phyloP scores from a whole-genome alignment of 768 basidiomycete genomes.

The Agaricus blazei region DNA sequence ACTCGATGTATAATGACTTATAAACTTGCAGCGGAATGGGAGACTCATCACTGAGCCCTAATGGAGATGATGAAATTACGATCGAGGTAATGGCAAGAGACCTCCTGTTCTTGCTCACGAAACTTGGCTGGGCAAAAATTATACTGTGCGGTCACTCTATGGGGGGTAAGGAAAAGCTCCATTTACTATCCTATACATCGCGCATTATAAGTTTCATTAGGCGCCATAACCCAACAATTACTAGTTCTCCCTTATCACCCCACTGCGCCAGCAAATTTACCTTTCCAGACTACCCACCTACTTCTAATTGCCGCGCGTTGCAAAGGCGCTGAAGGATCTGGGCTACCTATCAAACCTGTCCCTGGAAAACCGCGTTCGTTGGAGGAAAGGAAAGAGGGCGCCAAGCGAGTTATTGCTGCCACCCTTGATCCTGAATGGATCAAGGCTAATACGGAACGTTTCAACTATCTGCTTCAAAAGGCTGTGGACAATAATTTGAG shows the following conservation, averaged over 20 bases:
- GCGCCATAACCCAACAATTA: slow-evolving; percentile 38
- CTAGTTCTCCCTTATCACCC: slow-evolving; percentile 36
- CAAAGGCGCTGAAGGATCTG: slow-evolving; percentile 17
- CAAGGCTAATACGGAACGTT: slow-evolving; percentile 17
- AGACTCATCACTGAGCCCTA: slow-evolving; percentile 29
- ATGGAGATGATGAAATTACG: slow-evolving; percentile 31
- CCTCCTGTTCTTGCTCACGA: slow-evolving; percentile 31
- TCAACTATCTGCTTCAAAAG: slow-evolving; percentile 18
- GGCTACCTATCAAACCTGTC: slow-evolving; percentile 19
- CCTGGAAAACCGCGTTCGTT: slow-evolving; percentile 19
- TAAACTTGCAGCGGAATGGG: slow-evolving; percentile 36
- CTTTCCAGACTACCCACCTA: slow-evolving; percentile 36
- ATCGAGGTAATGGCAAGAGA: slow-evolving; percentile 43
- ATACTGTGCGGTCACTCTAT: slow-evolving; percentile 46
- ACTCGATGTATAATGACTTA: neutral
- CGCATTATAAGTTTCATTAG: slow-evolving; percentile 15
- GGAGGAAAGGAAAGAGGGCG: slow-evolving; percentile 21
- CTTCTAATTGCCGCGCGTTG: slow-evolving; percentile 33
- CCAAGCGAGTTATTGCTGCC: slow-evolving; percentile 18
- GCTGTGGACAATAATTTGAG: slow-evolving; percentile 13
- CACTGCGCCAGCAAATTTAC: slow-evolving; percentile 26
- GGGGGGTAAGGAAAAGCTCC: slow-evolving; percentile 32
- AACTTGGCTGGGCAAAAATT: slow-evolving; percentile 36
- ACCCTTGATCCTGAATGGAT: slow-evolving; percentile 25
- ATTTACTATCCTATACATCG: neutral